These are phyloP conservation scores for Pseudogymnoascus sp. DNA, from an alignment of 2,329 filamentous ascomycete species.

Conservation along the genomic window DNA sequence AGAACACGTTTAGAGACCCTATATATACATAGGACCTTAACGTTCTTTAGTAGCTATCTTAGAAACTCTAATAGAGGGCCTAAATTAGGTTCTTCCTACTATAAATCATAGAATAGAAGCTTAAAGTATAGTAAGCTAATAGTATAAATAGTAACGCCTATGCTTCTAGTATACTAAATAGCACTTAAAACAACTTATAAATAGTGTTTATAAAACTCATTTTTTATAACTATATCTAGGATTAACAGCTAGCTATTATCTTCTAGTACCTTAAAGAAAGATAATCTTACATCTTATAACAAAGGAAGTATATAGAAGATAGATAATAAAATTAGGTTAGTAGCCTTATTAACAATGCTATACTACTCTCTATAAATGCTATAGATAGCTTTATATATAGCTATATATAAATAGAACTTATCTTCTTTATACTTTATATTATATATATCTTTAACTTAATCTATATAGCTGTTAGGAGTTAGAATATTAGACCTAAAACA, in stretches of 20 bases:
- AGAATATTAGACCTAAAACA: too few relatives aligned
- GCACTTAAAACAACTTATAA: neutral
- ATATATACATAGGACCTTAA: neutral
- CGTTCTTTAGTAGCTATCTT: slow-evolving; percentile 10
- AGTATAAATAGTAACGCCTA: too few relatives aligned
- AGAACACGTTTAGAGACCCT: neutral
- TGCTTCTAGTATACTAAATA: too few relatives aligned
- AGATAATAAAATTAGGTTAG: too few relatives aligned
- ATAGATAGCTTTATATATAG: too few relatives aligned
- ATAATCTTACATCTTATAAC: neutral
- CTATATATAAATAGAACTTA: too few relatives aligned
- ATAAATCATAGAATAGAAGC: slow-evolving; percentile 11
- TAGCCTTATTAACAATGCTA: too few relatives aligned
- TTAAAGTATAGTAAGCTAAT: slow-evolving; percentile 12
- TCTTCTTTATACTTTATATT: too few relatives aligned
- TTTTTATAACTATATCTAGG: slow-evolving; percentile 20
- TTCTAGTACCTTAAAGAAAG: slow-evolving; percentile 8
- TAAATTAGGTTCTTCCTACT: slow-evolving; percentile 12
- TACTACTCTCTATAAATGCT: too few relatives aligned
- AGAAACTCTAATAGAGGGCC: slow-evolving; percentile 13
- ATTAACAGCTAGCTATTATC: neutral
- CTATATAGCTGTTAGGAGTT: too few relatives aligned
- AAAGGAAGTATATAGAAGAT: too few relatives aligned
- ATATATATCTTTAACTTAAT: too few relatives aligned
- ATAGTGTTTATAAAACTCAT: slow-evolving; percentile 10